These are phyloP conservation scores for Xerocomellus chrysenteron DNA, from an alignment of 768 basidiomycete species.

Conservation along the genomic window DNA sequence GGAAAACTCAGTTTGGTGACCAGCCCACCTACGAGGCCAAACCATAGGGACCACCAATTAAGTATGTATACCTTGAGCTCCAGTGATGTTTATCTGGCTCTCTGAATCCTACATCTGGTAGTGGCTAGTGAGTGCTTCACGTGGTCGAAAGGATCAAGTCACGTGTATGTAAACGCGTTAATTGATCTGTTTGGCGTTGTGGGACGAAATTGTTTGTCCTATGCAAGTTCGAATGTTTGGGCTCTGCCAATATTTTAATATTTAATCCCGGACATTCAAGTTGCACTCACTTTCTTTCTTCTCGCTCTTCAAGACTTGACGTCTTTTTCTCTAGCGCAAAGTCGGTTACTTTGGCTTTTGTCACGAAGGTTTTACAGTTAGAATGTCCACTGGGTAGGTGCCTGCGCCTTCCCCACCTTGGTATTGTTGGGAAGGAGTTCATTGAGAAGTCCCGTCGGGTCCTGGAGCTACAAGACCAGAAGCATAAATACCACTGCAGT, in stretches of 20 bases:
- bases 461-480: constrained; percentile 2
- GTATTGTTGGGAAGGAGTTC: constrained; percentile 21
- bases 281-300: not conserved
- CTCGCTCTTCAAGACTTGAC: constrained; percentile 19
- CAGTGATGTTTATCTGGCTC: no score
- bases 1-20: no score
- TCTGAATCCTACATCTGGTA: no score
- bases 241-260: constrained; percentile 2
- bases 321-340: constrained; percentile 19
- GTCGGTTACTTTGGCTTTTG: constrained; percentile 34
- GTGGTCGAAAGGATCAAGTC: constrained; percentile 16
- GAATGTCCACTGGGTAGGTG: no score
- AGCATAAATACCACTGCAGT: constrained; percentile 15
- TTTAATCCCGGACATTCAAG: not conserved
- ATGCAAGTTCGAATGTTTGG: constrained; percentile 9
- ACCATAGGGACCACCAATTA: no score
- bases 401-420: constrained; percentile 16
- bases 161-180: constrained; percentile 18
- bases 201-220: constrained; percentile 22
- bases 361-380: constrained; percentile 36
- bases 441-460: constrained; percentile 8
- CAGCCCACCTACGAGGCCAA: no score
- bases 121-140: not conserved
- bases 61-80: no score
- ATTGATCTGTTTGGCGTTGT: constrained; percentile 24